Percentiles rank a stretch among this genome's conserved stretches.
Evolutionary conservation across 441 rosid species (phyloP).

Genomic region (Melianthus villosus): DNA sequence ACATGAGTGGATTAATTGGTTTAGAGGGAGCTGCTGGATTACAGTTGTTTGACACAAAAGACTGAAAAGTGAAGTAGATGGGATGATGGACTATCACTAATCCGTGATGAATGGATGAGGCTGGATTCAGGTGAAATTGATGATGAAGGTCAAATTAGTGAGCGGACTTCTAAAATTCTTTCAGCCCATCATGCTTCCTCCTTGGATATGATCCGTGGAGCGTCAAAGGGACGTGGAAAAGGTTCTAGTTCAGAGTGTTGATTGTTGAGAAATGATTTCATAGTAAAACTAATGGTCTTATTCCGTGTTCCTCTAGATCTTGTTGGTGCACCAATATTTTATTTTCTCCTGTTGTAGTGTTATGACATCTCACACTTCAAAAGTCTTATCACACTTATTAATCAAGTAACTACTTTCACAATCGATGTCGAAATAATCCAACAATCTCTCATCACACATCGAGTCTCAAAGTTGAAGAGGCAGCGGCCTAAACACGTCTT

Average conservation of each 20-base stretch:
- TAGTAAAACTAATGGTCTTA: slow-evolving; percentile 81
- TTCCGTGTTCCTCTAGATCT: slow-evolving; percentile 74
- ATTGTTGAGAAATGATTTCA: slow-evolving; percentile 75
- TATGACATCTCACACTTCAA: no score
- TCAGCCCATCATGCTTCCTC: slow-evolving; percentile 85
- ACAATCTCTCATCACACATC: no score
- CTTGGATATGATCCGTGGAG: slow-evolving; percentile 44
- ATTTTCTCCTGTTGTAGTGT: slow-evolving; percentile 69
- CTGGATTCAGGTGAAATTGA: slow-evolving; percentile 74
- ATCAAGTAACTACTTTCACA: no score
- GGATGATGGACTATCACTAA: slow-evolving; percentile 71
- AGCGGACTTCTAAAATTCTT: slow-evolving; percentile 64
- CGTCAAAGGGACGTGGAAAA: slow-evolving; percentile 50
- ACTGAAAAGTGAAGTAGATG: slow-evolving; percentile 40
- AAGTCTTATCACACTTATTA: no score
- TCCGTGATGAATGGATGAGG: slow-evolving; percentile 89
- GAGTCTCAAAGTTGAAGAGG: no score
- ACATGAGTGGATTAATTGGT: slow-evolving; percentile 39
- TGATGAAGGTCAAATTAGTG: slow-evolving; percentile 59
- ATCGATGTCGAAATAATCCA: no score
- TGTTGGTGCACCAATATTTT: slow-evolving; percentile 91
- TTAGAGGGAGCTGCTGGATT: slow-evolving; percentile 75
- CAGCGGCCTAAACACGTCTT: no score
- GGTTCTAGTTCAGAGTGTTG: slow-evolving; percentile 54
- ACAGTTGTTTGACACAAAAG: slow-evolving; percentile 55